Base-by-base conservation (phyloP, 371 early-diverging fungal species). In the Mucor lusitanicus region DNA sequence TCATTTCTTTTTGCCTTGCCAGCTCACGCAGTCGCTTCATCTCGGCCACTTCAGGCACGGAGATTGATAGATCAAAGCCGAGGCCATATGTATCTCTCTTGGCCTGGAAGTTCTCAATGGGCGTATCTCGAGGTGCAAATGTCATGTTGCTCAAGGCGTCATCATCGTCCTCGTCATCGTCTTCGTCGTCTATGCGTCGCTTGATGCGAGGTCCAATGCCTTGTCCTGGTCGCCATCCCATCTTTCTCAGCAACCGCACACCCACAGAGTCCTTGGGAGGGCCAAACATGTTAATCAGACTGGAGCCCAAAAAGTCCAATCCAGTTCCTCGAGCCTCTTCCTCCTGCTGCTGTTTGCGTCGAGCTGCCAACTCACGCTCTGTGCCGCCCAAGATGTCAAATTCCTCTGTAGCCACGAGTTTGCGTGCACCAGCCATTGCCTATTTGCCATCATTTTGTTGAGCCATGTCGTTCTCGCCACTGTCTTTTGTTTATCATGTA, bases 161-260 rank as follows among this genome's bases (percentile, higher is more conserved):
- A 23, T 77, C 76, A 3, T 74, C 76, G 13, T 83, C 85, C 3
- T 78, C 85, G 2, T 75, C 76, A 0, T 77, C 73, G 0, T 66
- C 70, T 6, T 65, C 68, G 3, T 72, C 84, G 6, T 50, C 76
- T 57, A 58, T 77, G 64, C 71, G 33, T 61, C 71, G 61, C 21
- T 56, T 80, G 33, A 84, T 73, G 9, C 92, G 85, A 11, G 92
- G 90, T 0, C 94, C 95, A 61, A 93, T 88, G 3, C 93, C 94
- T 70, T 94, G 93, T 8, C 94, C 94, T 50, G 92, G 90, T 46
- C 90, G 81, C 94, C 94, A 94, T 23, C 94, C 94, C 91, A 94
- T 91, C 59, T 84, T 82, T 44, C 88, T 82, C 50, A 95, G 69
- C 2, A 95, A 72, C 53, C 84, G 81, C 17, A 77, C 72, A 64